Conservation (phyloP, 2,329 filamentous ascomycete genomes). For the Colletotrichum sp. region DNA sequence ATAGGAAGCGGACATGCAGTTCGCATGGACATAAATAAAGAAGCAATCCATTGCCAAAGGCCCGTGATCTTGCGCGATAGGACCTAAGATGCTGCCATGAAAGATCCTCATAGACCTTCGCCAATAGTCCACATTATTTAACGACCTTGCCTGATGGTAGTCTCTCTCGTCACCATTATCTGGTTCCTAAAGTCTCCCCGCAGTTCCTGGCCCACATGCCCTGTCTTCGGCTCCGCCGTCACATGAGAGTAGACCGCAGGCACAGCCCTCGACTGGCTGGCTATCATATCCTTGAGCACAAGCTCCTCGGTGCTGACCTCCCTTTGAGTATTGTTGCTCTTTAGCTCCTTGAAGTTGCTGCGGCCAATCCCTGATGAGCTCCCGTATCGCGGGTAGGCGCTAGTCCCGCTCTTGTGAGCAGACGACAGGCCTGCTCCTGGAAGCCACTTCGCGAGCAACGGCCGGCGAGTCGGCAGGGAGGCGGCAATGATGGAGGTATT, state of each 20-base stretch:
- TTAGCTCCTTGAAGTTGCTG: conserved; percentile 11
- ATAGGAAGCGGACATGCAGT: not conserved
- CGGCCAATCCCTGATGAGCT: conserved; percentile 1
- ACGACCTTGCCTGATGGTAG: not conserved
- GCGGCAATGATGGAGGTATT: conserved; percentile 33
- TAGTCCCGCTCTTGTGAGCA: conserved; percentile 8
- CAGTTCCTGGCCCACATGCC: not conserved
- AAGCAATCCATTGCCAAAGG: not conserved
- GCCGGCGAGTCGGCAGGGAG: conserved; percentile 32
- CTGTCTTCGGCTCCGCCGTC: not conserved
- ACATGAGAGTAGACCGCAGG: conserved; percentile 1
- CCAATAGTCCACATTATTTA: not conserved
- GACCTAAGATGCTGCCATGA: not conserved
- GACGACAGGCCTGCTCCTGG: conserved; percentile 25
- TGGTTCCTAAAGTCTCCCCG: not conserved
- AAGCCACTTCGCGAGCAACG: conserved; percentile 28
- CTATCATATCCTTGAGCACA: conserved; percentile 23
- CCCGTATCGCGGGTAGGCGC: conserved; percentile 23
- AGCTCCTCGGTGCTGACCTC: conserved; percentile 29
- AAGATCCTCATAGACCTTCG: not conserved
- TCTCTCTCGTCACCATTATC: not conserved
- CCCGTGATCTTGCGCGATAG: not conserved
- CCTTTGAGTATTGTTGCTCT: not conserved
- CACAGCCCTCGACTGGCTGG: not conserved
- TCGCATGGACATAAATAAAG: not conserved